A percentile compares a stretch with the other conserved stretches of the same genome.
Evolutionary conservation across 2,329 filamentous ascomycete species (phyloP).

Genomic region (Leptographium wingfieldii): DNA sequence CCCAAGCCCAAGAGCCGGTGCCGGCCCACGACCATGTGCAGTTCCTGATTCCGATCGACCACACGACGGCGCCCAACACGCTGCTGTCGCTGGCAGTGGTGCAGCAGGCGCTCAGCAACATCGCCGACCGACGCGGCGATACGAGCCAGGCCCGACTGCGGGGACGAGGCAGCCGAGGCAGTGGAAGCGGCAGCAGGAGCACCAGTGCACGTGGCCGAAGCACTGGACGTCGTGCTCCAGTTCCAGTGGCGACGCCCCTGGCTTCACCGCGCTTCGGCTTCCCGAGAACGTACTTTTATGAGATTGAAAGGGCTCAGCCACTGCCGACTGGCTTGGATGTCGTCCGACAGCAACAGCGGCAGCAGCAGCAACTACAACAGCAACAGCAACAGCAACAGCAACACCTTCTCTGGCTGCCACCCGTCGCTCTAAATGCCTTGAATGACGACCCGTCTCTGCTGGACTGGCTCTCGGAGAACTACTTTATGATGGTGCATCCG

Average conservation of each 20-base stretch:
- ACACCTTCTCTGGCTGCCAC: background rate
- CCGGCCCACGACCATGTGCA: conserved; percentile 18
- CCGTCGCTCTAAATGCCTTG: conserved; percentile 5
- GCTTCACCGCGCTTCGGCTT: conserved; percentile 9
- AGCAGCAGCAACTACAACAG: conserved; percentile 1
- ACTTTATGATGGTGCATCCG: conserved; percentile 23
- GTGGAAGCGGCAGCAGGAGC: background rate
- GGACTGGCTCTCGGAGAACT: conserved; percentile 17
- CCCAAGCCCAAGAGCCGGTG: background rate
- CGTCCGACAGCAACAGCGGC: conserved; percentile 3
- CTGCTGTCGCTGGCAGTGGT: conserved; percentile 22
- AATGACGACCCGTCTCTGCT: conserved; percentile 17
- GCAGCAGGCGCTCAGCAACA: conserved; percentile 11
- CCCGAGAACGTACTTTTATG: conserved; percentile 21
- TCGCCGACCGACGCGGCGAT: background rate
- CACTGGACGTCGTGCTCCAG: background rate
- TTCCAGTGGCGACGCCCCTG: too few species aligned
- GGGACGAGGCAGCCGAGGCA: background rate
- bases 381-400: background rate
- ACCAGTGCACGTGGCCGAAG: background rate
- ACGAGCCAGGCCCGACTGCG: background rate
- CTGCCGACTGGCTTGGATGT: conserved; percentile 19
- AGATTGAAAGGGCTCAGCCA: conserved; percentile 20
- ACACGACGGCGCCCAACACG: conserved; percentile 21
- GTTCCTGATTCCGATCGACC: conserved; percentile 23